Base-by-base conservation (phyloP, 352 stramenopile genomes). In the Globisporangium viniferum region DNA sequence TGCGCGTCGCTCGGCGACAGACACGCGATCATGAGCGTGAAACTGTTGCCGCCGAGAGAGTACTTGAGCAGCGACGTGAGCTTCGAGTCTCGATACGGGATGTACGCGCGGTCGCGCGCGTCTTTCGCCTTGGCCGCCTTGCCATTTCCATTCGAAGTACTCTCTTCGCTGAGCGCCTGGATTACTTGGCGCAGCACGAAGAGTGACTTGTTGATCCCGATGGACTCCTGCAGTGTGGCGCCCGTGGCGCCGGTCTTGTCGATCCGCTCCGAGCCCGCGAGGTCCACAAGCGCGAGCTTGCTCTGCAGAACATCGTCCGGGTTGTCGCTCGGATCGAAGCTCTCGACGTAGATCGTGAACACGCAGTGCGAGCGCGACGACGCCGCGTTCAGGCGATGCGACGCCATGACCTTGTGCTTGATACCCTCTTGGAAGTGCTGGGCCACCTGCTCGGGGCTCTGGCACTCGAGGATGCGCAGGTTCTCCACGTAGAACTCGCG, bases 21-120 rank as follows among this genome's bases (percentile, higher is more conserved):
- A 59, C 81, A 90, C 39, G 82, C 82, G 29, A 91, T 77, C 79
- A 91, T 88, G 54, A 91, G 74, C 61, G 82, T 91, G 61, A 84
- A 72, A 22, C 77, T 79, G 59, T 91, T 90, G 39, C 82, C 82
- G 2, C 82, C 79, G 2, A 91, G 71, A 64, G 72, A 81, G 66
- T 88, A 80, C 69, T 88, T 86, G 20, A 90, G 73, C 48, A 90
- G 65, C 31, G 75, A 82, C 27, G 81, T 90, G 35, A 90, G 76
- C 68, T 90, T 90, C 15, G 79, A 88, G 68, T 90, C 81, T 41
- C 81, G 78, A 54, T 87, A 90, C 22, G 81, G 81, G 46, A 88
- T 84, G 62, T 90, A 77, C 31, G 67, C 51, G 29, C 56, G 62
- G 18, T 70, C 53, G 8, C 62, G 35, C 0, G 14, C 15, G 0